Base-by-base conservation (phyloP, 2,329 filamentous ascomycete genomes). In the Cladosporium colombiae region DNA sequence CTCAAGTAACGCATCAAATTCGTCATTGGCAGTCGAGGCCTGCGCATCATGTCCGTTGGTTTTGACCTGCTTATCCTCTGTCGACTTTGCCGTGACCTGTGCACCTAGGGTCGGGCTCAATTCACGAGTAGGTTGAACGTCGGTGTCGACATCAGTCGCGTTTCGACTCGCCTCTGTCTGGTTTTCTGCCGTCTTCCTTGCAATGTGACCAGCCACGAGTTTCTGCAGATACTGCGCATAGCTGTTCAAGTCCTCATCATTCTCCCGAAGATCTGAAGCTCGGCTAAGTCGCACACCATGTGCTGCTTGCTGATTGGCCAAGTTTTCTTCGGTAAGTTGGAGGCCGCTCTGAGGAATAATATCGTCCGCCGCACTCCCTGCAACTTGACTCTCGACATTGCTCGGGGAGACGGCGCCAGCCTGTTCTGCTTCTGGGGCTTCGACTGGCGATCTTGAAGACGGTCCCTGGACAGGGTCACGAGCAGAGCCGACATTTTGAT, bases 271-370 rank as follows among this genome's bases (percentile, higher is more conserved):
- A 60, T 78, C 75, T 0, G 65, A 23, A 5, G 68, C 76, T 53
- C 75, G 68, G 3, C 68, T 52, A 10, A 65, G 33, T n/a, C 66
- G 63, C 23, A 55, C 50, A 29, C 63, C 66, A 27, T 74, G 68
- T 35, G 70, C 62, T 31, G 71, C 74, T 67, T 77, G 71, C 50
- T 75, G 74, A 62, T 68, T 74, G 31, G 72, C 72, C 18, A 77
- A 69, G 55, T 77, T 78, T 11, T 71, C 74, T 64, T 71, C 71
- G 2, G 75, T 78, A 33, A 78, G 65, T 18, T 72, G 66, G 60
- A 64, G 64, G 62, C 21, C 67, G 6, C 13, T 40, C 55, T 5
- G 6, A 37, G 57, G 57, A 5, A 57, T 56, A 11, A 63, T 57
- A 16, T 65, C 59, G 7, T 68, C 64, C 3, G 35, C 21, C 2